A percentile compares a stretch with the other conserved stretches of the same genome.
Evolutionary conservation across 2,329 filamentous ascomycete genomes (phyloP).

Genomic region (Hypoxylon sp.): DNA sequence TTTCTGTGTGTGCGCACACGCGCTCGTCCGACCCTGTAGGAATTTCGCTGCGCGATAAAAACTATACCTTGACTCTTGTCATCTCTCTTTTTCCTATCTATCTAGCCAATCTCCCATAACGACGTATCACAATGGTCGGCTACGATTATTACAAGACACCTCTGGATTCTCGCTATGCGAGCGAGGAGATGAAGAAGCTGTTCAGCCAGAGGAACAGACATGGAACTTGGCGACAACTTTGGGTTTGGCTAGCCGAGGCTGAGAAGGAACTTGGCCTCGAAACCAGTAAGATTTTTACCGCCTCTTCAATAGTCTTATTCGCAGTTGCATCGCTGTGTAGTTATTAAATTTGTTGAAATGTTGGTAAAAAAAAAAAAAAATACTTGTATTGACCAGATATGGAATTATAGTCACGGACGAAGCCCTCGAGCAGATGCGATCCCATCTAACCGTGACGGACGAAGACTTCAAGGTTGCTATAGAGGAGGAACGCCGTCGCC

Average conservation of each 20-base stretch:
- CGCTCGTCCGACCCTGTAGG: conserved; percentile 2
- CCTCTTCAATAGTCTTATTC: conserved; percentile 1
- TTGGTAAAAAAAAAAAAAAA: no score
- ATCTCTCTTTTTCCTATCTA: conserved; percentile 3
- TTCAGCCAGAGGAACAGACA: conserved; percentile 75
- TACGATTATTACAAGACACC: conserved; percentile 72
- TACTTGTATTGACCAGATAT: no score
- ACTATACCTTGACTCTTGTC: conserved; percentile 4
- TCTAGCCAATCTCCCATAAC: neutral
- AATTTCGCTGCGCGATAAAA: conserved; percentile 24
- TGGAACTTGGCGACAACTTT: conserved; percentile 74
- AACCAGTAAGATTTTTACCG: conserved; percentile 71
- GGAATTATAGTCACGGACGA: conserved; percentile 52
- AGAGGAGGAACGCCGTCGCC: conserved; percentile 74
- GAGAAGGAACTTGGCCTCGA: conserved; percentile 82
- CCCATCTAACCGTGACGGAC: conserved; percentile 78
- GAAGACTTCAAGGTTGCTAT: conserved; percentile 79
- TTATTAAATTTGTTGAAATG: no score
- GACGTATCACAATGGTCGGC: conserved; percentile 11
- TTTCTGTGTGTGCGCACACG: conserved; percentile 13
- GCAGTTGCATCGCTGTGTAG: no score
- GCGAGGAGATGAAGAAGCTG: conserved; percentile 77
- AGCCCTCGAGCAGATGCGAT: conserved; percentile 79
- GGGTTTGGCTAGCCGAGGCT: conserved; percentile 83
- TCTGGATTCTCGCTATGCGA: conserved; percentile 77